Base-by-base conservation (phyloP, 768 basidiomycete genomes). In the Boletus edulis region DNA sequence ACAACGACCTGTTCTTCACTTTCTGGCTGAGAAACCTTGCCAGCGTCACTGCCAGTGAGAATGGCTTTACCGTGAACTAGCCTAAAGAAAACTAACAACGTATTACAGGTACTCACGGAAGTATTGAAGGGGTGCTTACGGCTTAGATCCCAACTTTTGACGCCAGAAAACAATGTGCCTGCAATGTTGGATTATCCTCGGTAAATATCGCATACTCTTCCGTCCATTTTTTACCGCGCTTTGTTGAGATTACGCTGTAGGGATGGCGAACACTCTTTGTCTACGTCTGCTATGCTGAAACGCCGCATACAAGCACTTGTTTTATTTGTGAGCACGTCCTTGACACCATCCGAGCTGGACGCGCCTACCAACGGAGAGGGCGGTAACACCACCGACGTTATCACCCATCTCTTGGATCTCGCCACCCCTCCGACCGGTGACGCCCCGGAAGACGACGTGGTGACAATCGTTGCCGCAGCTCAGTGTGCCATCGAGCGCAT, bases 241-340 rank as follows among this genome's bases (percentile, higher is more conserved):
- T 31, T 46, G 13, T 40, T 60, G 40, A 65, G 5, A 49, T 29
- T 1, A 13, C 5, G 35, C 38, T 18, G 38, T 45, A 88, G 86
- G 14, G 84, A 87, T 53, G 85, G 81, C 18, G 87, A 88, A 24
- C 80, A 81, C 34, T 69, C 78, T 1, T 69, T 68, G 24, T 75
- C 83, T 12, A 60, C 74, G 2, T 70, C 77, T 17, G 75, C 75
- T 3, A 64, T 75, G 3, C 61, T 80, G 45, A 84, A 76, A 57
- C 82, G 84, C 40, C 81, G 88, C 57, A 82, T 87, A 22, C 81
- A 87, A 52, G 78, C 88, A 4, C 77, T 94, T 4, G 70, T 94
- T 17, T 65, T 81, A 4, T 89, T 91, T 62, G 78, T 83, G 48
- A 81, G 83, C 12, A 71, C 75, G 47, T 80, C 81, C 18, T 62